Conservation (phyloP, 2,329 filamentous ascomycete genomes). For the Lachnellula occidentalis region DNA sequence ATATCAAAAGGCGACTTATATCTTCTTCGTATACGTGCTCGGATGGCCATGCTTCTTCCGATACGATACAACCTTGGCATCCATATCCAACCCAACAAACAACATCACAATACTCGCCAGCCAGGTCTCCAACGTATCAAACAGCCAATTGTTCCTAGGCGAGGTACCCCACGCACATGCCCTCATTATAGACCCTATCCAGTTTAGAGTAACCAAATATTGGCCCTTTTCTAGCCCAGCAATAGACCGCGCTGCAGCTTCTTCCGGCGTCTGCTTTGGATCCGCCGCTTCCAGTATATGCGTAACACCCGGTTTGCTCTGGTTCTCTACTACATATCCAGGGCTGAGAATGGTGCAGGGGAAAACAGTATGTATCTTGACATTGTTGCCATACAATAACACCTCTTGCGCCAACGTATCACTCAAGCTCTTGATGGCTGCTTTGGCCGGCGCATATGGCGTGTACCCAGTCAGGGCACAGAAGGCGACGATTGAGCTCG, state of each 20-base stretch:
- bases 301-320: constrained; percentile 75
- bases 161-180: constrained; percentile 51
- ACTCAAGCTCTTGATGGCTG: constrained; percentile 74
- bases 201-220: constrained; percentile 71
- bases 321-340: constrained; percentile 70
- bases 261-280: constrained; percentile 68
- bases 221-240: constrained; percentile 72
- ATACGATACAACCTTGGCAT: constrained; percentile 52
- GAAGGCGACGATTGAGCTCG: constrained; percentile 70
- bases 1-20: background rate
- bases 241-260: constrained; percentile 67
- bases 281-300: constrained; percentile 77
- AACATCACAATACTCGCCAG: constrained; percentile 51
- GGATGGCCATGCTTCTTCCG: constrained; percentile 55
- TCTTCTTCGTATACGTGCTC: constrained; percentile 32
- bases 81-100: constrained; percentile 51
- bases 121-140: constrained; percentile 54
- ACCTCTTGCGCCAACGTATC: constrained; percentile 82
- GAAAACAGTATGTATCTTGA: constrained; percentile 76
- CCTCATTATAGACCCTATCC: constrained; percentile 67
- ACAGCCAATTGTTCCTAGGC: constrained; percentile 52
- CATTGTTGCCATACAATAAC: constrained; percentile 75
- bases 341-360: constrained; percentile 79
- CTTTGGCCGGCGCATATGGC: constrained; percentile 79
- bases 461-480: constrained; percentile 76